Percentiles rank a stretch among this genome's conserved stretches.
Conservation (phyloP, 2,329 filamentous ascomycete species). For the Pseudofabraea citricarpa region DNA sequence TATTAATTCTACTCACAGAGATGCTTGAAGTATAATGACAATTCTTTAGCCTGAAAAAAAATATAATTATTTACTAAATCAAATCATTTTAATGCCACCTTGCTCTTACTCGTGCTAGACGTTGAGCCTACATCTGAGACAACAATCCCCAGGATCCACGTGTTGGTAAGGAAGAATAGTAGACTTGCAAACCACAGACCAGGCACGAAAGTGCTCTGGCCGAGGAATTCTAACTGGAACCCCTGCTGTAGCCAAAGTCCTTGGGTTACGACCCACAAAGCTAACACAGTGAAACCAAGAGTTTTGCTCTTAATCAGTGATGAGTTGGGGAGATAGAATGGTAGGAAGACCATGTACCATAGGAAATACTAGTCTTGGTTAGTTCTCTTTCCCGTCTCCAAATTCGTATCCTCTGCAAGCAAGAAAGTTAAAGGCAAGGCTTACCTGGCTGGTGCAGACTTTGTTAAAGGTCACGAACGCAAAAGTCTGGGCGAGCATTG, state of each 20-base stretch:
- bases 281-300: conserved; percentile 60
- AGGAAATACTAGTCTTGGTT: conserved; percentile 99
- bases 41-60: too few species aligned
- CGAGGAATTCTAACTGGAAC: conserved; percentile 74
- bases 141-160: conserved; percentile 80
- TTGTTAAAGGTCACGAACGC: conserved; percentile 98
- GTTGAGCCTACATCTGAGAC: conserved; percentile 62
- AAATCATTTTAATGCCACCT: too few species aligned
- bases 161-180: conserved; percentile 79
- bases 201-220: conserved; percentile 76
- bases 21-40: too few species aligned
- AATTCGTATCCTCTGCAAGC: too few species aligned
- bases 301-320: conserved; percentile 57
- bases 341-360: conserved; percentile 94
- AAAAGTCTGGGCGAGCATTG: conserved; percentile 93
- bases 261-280: conserved; percentile 73
- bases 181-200: conserved; percentile 75
- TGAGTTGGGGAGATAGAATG: conserved; percentile 81
- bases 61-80: too few species aligned
- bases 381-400: too few species aligned
- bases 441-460: conserved; percentile 94
- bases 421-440: neutral
- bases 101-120: too few species aligned
- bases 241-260: conserved; percentile 71
- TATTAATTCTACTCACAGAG: too few species aligned